Evolutionary conservation across 1,284 basidiomycete species (phyloP).

Genomic region (Leccinum pachyderme): DNA sequence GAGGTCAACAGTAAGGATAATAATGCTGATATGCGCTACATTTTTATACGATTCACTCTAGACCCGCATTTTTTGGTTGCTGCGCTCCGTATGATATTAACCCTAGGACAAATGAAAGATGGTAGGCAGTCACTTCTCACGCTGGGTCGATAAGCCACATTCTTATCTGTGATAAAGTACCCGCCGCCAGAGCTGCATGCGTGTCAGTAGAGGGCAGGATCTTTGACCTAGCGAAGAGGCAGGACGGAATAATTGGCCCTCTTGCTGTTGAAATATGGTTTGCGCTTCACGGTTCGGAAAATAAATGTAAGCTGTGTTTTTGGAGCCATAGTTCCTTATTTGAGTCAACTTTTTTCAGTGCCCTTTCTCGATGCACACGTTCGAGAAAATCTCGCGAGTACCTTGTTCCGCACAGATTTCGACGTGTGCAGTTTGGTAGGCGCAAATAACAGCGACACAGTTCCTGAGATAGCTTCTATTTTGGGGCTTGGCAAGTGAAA

Average conservation of each 20-base stretch:
- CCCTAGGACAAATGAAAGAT: background rate
- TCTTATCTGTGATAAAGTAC: background rate
- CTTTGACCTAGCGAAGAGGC: background rate
- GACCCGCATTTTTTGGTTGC: background rate
- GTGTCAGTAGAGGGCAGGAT: background rate
- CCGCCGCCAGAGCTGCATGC: background rate
- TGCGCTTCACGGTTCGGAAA: background rate
- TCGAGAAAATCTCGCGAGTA: constrained; percentile 18
- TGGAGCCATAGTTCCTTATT: background rate
- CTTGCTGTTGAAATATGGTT: background rate
- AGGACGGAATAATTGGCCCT: background rate
- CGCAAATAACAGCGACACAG: background rate
- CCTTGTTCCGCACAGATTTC: constrained; percentile 5
- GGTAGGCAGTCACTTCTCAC: background rate
- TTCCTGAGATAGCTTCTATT: constrained; percentile 6
- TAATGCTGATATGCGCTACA: background rate
- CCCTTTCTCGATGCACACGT: constrained; percentile 1
- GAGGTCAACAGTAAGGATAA: background rate
- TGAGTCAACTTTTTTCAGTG: background rate
- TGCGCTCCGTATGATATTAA: background rate
- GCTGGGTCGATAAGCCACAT: background rate
- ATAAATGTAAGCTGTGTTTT: background rate
- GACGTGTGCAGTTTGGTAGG: background rate
- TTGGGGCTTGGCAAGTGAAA: constrained; percentile 21
- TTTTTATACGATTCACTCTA: background rate